A percentile compares a stretch with the other conserved stretches of the same genome.
phyloP scores from a whole-genome alignment of 1,284 basidiomycete genomes.

The Ceratobasidium sp. region DNA sequence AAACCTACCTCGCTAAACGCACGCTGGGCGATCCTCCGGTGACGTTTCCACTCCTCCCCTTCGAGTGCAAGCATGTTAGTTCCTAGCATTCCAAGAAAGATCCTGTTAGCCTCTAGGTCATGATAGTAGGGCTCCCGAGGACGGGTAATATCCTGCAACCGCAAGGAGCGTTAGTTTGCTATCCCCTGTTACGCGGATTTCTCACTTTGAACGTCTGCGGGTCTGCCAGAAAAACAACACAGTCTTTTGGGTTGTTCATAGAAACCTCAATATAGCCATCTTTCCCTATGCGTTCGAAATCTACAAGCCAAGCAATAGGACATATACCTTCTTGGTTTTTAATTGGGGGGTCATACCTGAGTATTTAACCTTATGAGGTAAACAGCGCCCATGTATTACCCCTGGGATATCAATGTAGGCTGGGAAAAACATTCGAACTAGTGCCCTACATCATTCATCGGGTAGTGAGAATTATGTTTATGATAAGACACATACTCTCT shows the following conservation, averaged over 20 bases:
- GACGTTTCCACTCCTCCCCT: slow-evolving; percentile 31
- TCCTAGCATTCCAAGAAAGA: slow-evolving; percentile 26
- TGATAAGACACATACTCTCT: no score
- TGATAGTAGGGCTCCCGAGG: not conserved
- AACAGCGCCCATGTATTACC: slow-evolving; percentile 4
- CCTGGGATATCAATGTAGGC: not conserved
- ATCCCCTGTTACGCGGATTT: not conserved
- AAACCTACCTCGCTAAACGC: slow-evolving; percentile 34
- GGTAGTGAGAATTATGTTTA: not conserved
- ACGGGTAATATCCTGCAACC: not conserved
- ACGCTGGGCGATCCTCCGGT: slow-evolving; percentile 37
- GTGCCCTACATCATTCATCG: not conserved
- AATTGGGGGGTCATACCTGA: slow-evolving; percentile 7
- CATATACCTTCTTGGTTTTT: no score
- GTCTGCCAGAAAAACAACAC: not conserved
- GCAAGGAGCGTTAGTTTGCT: not conserved
- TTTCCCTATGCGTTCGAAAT: slow-evolving; percentile 10
- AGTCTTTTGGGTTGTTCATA: not conserved
- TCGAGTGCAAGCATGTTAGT: slow-evolving; percentile 33
- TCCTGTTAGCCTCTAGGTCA: not conserved
- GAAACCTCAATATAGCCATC: slow-evolving; percentile 17
- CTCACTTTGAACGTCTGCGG: slow-evolving; percentile 18
- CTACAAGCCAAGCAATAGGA: not conserved
- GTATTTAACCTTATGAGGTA: not conserved
- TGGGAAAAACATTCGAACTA: slow-evolving; percentile 4